Conservation (phyloP, 1,139 yeast genomes). For the Yamadazyma triangularis region DNA sequence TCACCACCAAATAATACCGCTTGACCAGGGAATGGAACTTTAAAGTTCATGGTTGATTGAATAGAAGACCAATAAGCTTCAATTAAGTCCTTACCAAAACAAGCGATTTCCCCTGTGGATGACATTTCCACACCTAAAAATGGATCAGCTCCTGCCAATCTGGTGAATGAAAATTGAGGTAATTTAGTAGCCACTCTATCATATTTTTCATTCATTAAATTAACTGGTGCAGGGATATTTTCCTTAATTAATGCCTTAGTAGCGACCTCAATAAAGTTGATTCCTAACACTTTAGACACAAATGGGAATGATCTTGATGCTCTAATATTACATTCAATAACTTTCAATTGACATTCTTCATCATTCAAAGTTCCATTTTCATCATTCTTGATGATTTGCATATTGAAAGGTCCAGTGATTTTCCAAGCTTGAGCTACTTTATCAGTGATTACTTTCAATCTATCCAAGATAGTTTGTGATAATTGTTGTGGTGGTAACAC, state of each 20-base stretch:
- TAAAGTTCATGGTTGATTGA: slow-evolving; percentile 95
- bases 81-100: slow-evolving; percentile 77
- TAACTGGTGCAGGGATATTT: slow-evolving; percentile 63
- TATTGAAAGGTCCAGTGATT: slow-evolving; percentile 96
- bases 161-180: slow-evolving; percentile 96
- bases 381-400: slow-evolving; percentile 86
- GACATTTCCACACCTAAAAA: slow-evolving; percentile 99
- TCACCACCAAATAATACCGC: slow-evolving; percentile 96
- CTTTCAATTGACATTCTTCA: slow-evolving; percentile 67
- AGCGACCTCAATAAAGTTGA: slow-evolving; percentile 91
- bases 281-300: slow-evolving; percentile 93
- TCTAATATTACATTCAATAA: slow-evolving; percentile 96
- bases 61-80: slow-evolving; percentile 98
- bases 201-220: slow-evolving; percentile 58
- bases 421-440: slow-evolving; percentile 94
- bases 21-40: slow-evolving; percentile 83
- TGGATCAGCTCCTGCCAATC: slow-evolving; percentile 98
- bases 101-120: slow-evolving; percentile 97
- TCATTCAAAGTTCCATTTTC: slow-evolving; percentile 39
- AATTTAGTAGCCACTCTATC: slow-evolving; percentile 93
- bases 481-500: slow-evolving; percentile 85
- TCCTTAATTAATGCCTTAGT: slow-evolving; percentile 78
- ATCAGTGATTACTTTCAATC: slow-evolving; percentile 78
- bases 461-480: slow-evolving; percentile 51
- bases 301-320: slow-evolving; percentile 99